Conservation (phyloP, 2,329 filamentous ascomycete species). For the Exutisphaerella laricina region DNA sequence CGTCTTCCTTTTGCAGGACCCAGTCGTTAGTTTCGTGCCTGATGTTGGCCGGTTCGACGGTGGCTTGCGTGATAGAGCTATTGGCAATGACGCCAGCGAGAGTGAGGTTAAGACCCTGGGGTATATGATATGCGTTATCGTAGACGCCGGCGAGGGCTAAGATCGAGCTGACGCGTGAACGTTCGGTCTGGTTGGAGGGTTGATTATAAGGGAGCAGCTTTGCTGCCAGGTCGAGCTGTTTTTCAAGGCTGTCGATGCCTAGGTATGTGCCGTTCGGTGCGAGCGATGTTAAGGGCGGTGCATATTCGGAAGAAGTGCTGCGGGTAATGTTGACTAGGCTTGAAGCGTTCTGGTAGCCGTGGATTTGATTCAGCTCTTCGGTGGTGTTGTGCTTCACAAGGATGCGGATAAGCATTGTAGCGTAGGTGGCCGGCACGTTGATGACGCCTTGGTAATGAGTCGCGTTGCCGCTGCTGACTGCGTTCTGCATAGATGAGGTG, state of each 20-base stretch:
- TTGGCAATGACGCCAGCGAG: slow-evolving; percentile 10
- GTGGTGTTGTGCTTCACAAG: slow-evolving; percentile 13
- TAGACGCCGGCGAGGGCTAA: slow-evolving; percentile 11
- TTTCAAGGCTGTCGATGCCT: slow-evolving; percentile 4
- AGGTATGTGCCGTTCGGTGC: slow-evolving; percentile 8
- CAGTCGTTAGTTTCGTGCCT: slow-evolving; percentile 9
- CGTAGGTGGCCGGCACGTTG: slow-evolving; percentile 14
- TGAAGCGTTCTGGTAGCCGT: slow-evolving; percentile 9
- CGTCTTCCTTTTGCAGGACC: background rate
- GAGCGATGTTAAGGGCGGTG: slow-evolving; percentile 3
- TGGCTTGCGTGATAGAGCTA: slow-evolving; percentile 6
- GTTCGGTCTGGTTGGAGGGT: slow-evolving; percentile 7
- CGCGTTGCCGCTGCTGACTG: background rate
- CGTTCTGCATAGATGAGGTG: too few species aligned
- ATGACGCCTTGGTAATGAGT: slow-evolving; percentile 2
- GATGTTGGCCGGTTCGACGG: slow-evolving; percentile 1
- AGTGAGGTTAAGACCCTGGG: slow-evolving; percentile 13
- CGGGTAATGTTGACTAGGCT: slow-evolving; percentile 2
- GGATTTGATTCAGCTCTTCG: slow-evolving; percentile 2
- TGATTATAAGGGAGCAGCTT: slow-evolving; percentile 11
- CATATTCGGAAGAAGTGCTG: background rate
- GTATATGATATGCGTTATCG: slow-evolving; percentile 4
- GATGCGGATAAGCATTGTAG: slow-evolving; percentile 17
- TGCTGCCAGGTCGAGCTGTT: slow-evolving; percentile 11
- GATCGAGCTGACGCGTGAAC: slow-evolving; percentile 6